A percentile compares a stretch with the other conserved stretches of the same genome.
Conservation (phyloP, 176 grass and related monocot species). For the Ensete glaucum region DNA sequence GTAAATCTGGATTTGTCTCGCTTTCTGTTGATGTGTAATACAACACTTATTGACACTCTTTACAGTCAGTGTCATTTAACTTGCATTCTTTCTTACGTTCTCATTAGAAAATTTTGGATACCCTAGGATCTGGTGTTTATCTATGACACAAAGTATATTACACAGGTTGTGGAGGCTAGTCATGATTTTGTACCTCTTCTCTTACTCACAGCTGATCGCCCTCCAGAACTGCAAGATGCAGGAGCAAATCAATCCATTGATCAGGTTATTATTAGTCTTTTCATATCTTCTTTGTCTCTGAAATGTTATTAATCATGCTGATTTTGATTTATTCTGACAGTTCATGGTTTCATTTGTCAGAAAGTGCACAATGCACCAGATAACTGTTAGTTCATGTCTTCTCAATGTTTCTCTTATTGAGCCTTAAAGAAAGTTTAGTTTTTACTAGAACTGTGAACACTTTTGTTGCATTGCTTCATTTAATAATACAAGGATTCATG, state of each 20-base stretch:
- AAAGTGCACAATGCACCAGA: not conserved
- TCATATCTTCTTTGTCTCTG: not conserved
- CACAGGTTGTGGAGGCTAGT: conserved; percentile 88
- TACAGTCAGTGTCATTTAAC: not conserved
- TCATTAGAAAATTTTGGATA: not conserved
- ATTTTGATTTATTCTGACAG: not conserved
- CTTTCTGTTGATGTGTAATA: not conserved
- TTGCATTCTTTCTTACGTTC: not conserved
- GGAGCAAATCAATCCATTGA: conserved; percentile 91
- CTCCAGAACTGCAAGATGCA: conserved; percentile 80
- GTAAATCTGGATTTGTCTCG: not conserved
- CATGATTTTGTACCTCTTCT: conserved; percentile 80
- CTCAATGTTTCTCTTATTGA: not conserved
- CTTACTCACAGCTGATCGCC: conserved; percentile 85
- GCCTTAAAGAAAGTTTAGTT: not conserved
- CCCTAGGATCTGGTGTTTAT: not conserved
- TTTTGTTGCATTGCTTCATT: not conserved
- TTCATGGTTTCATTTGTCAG: not conserved
- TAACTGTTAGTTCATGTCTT: not conserved
- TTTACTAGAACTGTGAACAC: not conserved
- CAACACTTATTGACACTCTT: not conserved
- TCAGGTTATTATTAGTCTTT: conserved; percentile 44
- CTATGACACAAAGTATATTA: conserved; percentile 3
- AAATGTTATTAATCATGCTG: not conserved
- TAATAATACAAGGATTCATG: not conserved